Evolutionary conservation across 1,284 basidiomycete species (phyloP), one percentile per base, ranked within the genome.

Genomic region (Inonotus obliquus): DNA sequence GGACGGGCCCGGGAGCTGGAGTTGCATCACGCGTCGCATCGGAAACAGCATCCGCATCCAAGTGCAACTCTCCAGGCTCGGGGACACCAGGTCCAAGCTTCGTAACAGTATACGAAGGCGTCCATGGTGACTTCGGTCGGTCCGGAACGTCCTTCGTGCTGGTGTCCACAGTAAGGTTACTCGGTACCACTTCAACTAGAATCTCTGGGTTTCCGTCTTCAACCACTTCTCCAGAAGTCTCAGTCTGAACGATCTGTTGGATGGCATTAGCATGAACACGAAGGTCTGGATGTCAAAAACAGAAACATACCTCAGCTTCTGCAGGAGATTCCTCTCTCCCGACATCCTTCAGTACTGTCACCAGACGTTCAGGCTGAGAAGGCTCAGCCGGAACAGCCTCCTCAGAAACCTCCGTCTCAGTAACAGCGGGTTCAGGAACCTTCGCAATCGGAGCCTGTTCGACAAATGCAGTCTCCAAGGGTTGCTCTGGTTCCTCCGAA

Each of bases 51-150:
- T 35, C 38, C 9, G 29, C 29, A n/a, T 35, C 38, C 23, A 21
- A 29, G 14, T 54, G 23, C 9, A 21, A 17, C 17, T 35, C 52
- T 32, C 35, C 52, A 23, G 49, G 49, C 14, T 38, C 35, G 44
- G 35, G 37, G 17, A 47, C 44, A 21, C 27, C 53, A 19, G 41
- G 41, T 14, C 60, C 60, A 19, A 57, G 55, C 17, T 27, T 45
- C n/a, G 47, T 62, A 17, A 62, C 60, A 4, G 60, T 57, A 49
- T 57, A 62, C 9, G 60, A 57, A 45, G 60, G 60, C 2, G 60
- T 57, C 48, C 49, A 62, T 35, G 60, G 56, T 14, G 60, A 61
- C 39, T 61, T 61, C 23, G 52, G 59, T 25, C 59, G 55, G 21
- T 61, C 59, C n/a, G 59, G 53, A 11, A 48, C 53, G 2, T 61